Percentiles rank a stretch among this genome's conserved stretches.
These are phyloP conservation scores for Niebla homalea DNA, from an alignment of 495 filamentous ascomycete genomes.

Conservation along the genomic window DNA sequence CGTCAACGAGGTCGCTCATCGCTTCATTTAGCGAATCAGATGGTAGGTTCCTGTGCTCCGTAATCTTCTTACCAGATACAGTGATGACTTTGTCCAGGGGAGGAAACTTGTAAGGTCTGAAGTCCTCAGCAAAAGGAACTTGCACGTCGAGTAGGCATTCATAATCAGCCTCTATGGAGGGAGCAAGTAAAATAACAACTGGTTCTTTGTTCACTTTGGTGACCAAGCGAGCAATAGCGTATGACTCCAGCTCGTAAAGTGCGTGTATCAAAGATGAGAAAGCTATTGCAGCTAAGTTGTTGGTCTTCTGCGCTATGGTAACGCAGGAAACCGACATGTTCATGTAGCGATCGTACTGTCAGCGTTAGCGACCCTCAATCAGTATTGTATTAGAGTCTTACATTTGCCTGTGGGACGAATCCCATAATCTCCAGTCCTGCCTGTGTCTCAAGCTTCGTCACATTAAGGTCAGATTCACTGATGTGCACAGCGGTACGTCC, in stretches of 20 bases:
- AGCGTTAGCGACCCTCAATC: conserved; percentile 8
- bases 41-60: conserved; percentile 78
- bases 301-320: conserved; percentile 57
- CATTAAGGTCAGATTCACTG: conserved; percentile 63
- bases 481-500: conserved; percentile 86
- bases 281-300: conserved; percentile 64
- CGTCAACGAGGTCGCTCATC: conserved; percentile 85
- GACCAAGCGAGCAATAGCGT: conserved; percentile 78
- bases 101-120: conserved; percentile 78
- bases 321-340: conserved; percentile 66
- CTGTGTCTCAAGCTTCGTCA: conserved; percentile 67
- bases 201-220: conserved; percentile 67
- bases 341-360: conserved; percentile 61
- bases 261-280: conserved; percentile 85
- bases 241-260: conserved; percentile 71
- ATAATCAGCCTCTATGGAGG: conserved; percentile 63
- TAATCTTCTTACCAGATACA: conserved; percentile 70
- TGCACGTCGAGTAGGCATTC: conserved; percentile 87
- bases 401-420: conserved; percentile 63
- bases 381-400: conserved; percentile 23
- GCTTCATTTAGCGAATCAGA: conserved; percentile 55
- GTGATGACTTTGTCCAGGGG: conserved; percentile 81
- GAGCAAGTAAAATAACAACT: conserved; percentile 67
- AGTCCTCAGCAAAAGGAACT: conserved; percentile 88
- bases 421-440: conserved; percentile 70